Evolutionary conservation across 208 protist genomes (phyloP), one percentile per base, ranked within the genome.

Genomic region (Tritrichomonas musculus): DNA sequence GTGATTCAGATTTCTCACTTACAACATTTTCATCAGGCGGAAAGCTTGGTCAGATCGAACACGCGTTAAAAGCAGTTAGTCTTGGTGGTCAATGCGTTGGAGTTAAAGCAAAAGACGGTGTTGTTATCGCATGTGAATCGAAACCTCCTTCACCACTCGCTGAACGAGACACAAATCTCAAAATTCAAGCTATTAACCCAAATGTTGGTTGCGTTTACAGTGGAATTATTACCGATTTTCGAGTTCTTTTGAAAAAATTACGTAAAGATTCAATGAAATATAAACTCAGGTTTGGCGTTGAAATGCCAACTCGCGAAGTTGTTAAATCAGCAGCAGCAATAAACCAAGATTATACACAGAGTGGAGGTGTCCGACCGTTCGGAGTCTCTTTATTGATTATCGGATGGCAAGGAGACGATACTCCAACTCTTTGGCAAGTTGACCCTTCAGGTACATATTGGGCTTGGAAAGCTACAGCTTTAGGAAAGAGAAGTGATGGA

Each of bases 31-130:
- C 97, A 95, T 98, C 99, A 27, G 99, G 98, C 1, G 99, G 99
- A 64, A 99, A 99, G 95, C 97, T 99, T n/a, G 97, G 99, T 17
- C 99, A 99, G 96, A 99, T 99, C 94, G 99, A 99, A 95, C 99
- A 99, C 96, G 99, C 99, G 1, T 97, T 99, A 0, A 98, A 97
- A 41, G 98, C 98, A 17, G 98, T 99, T 0, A 95, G 95, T 39
- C 82, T 94, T 3, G 95, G 96, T 27, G 96, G 97, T 36, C 98
- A 97, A 4, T 97, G 98, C 14, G 94, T 99, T 47, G 97, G 96
- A 55, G 97, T 98, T 55, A 97, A 97, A 94, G 97, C 97, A 0
- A 97, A 95, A 25, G 98, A 99, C 96, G 99, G 99, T 33, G 98
- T 99, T 53, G 98, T 99, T n/a, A 97, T 99, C 66, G 99, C 98